Conservation (phyloP, 2,329 filamentous ascomycete genomes). For the Juglanconis sp. region DNA sequence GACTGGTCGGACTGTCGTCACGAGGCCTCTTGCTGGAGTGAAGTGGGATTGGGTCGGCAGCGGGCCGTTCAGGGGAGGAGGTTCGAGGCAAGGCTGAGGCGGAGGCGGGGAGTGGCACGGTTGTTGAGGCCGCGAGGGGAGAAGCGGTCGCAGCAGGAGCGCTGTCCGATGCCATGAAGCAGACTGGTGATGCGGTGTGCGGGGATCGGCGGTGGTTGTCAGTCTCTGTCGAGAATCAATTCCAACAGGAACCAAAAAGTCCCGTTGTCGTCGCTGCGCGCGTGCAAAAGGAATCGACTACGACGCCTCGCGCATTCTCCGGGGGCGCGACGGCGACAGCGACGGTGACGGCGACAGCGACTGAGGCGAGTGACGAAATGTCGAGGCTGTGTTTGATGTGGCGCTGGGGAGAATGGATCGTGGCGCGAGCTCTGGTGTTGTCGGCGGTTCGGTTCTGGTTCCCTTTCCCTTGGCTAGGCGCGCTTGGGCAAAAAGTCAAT, state of each 20-base stretch:
- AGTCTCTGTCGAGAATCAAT: background rate
- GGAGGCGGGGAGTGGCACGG: conserved; percentile 21
- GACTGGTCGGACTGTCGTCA: conserved; percentile 38
- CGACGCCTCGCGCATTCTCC: conserved; percentile 13
- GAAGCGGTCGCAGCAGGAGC: conserved; percentile 51
- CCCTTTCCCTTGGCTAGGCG: too few species aligned
- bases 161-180: conserved; percentile 52
- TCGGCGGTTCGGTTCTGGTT: background rate
- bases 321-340: background rate
- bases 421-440: conserved; percentile 18
- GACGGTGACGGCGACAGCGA: background rate
- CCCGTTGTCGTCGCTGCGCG: background rate
- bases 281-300: background rate
- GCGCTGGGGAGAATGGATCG: conserved; percentile 15
- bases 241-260: background rate
- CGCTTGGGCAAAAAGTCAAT: background rate
- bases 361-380: conserved; percentile 18
- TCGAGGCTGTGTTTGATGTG: conserved; percentile 20
- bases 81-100: conserved; percentile 32
- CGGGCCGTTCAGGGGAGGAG: conserved; percentile 39
- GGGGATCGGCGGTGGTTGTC: background rate
- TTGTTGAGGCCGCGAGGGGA: conserved; percentile 35
- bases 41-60: conserved; percentile 33
- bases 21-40: conserved; percentile 46
- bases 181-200: background rate